Percentiles rank a stretch among this genome's conserved stretches.
Evolutionary conservation across 2,329 filamentous ascomycete genomes (phyloP).

Genomic region (Exophiala spinifera): DNA sequence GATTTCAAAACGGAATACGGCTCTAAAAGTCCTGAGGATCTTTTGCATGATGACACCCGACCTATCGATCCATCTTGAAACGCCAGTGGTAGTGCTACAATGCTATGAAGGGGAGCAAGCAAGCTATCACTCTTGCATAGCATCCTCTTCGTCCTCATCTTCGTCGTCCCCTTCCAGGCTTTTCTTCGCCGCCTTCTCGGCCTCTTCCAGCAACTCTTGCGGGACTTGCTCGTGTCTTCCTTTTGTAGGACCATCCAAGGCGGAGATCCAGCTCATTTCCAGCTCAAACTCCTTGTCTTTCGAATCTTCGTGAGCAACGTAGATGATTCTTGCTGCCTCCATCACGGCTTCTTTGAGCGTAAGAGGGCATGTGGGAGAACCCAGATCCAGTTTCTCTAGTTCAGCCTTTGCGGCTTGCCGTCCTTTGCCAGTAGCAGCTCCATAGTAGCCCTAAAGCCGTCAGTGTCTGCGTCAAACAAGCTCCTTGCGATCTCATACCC

Average conservation of each 20-base stretch:
- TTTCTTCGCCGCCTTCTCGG: constrained; percentile 88
- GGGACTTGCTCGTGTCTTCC: constrained; percentile 92
- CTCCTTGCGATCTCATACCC: constrained; percentile 54
- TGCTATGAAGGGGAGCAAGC: constrained; percentile 2
- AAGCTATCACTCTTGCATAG: constrained; percentile 77
- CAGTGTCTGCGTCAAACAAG: background rate
- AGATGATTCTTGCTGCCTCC: constrained; percentile 95
- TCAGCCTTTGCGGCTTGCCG: constrained; percentile 96
- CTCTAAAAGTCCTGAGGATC: background rate
- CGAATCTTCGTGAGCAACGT: constrained; percentile 95
- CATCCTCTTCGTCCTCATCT: constrained; percentile 70
- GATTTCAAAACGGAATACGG: background rate
- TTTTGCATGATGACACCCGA: background rate
- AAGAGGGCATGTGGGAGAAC: constrained; percentile 62
- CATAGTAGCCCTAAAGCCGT: constrained; percentile 74
- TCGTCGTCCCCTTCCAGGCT: constrained; percentile 81
- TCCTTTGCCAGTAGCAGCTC: constrained; percentile 94
- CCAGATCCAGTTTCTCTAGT: constrained; percentile 93
- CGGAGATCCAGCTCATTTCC: constrained; percentile 98
- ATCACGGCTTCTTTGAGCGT: constrained; percentile 86
- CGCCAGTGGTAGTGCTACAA: constrained; percentile 26
- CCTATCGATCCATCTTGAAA: constrained; percentile 7
- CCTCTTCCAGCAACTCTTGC: constrained; percentile 84
- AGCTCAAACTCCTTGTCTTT: constrained; percentile 99
- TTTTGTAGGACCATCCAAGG: constrained; percentile 78